These are phyloP conservation scores for Nitzschia putrida DNA, from an alignment of 108 stramenopile genomes.

Conservation along the genomic window DNA sequence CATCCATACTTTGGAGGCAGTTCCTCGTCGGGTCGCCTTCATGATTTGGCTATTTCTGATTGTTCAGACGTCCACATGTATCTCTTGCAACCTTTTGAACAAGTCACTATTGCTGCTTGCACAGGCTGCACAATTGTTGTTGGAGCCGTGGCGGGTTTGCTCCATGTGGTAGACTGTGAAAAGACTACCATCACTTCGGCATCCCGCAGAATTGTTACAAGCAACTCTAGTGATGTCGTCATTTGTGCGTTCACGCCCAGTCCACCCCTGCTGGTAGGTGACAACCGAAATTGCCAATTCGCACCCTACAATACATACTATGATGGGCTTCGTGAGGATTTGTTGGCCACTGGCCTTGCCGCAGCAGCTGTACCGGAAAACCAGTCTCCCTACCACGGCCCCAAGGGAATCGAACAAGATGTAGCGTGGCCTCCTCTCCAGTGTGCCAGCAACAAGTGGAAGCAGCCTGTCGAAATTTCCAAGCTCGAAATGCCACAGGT, in stretches of 20 bases:
- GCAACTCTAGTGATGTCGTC: constrained; percentile 76
- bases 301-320: constrained; percentile 91
- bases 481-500: constrained; percentile 77
- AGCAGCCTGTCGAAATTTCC: constrained; percentile 73
- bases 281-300: constrained; percentile 86
- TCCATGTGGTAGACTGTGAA: constrained; percentile 86
- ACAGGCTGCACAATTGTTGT: constrained; percentile 94
- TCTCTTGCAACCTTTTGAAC: constrained; percentile 87
- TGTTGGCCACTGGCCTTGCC: constrained; percentile 83
- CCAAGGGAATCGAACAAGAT: constrained; percentile 30
- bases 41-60: constrained; percentile 82
- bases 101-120: constrained; percentile 85
- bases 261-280: constrained; percentile 84
- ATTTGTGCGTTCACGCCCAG: constrained; percentile 77
- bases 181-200: constrained; percentile 79
- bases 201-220: constrained; percentile 67
- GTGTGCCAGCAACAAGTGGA: constrained; percentile 92
- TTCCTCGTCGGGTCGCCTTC: constrained; percentile 49
- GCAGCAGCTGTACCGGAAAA: constrained; percentile 54
- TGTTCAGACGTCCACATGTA: constrained; percentile 92
- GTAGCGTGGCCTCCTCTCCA: constrained; percentile 69
- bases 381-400: constrained; percentile 38
- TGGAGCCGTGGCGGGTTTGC: constrained; percentile 90
- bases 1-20: constrained; percentile 20
- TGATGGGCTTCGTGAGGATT: constrained; percentile 81